A percentile compares a stretch with the other conserved stretches of the same genome.
These are phyloP conservation scores for Ploettnerulaceae sp. DNA, from an alignment of 2,329 filamentous ascomycete genomes.

Conservation along the genomic window DNA sequence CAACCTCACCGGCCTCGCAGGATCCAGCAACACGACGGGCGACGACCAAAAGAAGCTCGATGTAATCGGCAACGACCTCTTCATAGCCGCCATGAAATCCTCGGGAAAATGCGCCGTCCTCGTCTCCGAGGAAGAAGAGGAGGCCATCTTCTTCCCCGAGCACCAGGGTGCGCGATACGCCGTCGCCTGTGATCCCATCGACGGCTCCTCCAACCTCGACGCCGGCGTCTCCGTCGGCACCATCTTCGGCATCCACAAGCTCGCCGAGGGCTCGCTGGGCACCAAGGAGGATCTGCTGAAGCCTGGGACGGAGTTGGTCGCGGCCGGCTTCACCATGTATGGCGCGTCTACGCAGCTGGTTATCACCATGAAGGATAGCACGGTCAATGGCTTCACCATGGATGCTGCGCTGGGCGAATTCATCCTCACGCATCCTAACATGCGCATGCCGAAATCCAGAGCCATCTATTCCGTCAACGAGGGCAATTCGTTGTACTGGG, in stretches of 20 bases:
- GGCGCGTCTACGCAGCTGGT: conserved; percentile 94
- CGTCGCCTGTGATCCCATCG: conserved; percentile 95
- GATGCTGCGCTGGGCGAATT: conserved; percentile 97
- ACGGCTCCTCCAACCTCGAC: conserved; percentile 95
- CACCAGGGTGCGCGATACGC: conserved; percentile 78
- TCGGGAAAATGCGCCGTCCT: conserved; percentile 86
- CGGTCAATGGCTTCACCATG: conserved; percentile 95
- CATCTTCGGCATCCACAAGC: conserved; percentile 92
- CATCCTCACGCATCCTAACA: conserved; percentile 94
- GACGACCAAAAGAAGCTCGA: conserved; percentile 99
- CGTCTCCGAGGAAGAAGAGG: conserved; percentile 97
- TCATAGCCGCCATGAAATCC: conserved; percentile 90
- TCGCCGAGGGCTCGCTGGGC: conserved; percentile 69
- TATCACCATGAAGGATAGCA: conserved; percentile 89
- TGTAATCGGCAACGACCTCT: conserved; percentile 97
- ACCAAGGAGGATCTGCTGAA: conserved; percentile 81
- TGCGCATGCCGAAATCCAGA: conserved; percentile 75
- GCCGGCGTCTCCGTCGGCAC: conserved; percentile 97
- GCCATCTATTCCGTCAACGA: conserved; percentile 98
- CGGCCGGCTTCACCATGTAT: conserved; percentile 99
- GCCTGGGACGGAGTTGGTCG: conserved; percentile 86
- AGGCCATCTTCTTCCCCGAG: conserved; percentile 80
- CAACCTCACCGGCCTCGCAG: conserved; percentile 91
- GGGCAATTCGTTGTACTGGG: conserved; percentile 97
- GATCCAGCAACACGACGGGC: conserved; percentile 89